A percentile compares a stretch with the other conserved stretches of the same genome.
Conservation (phyloP, 257 asterid genomes). For the Jacaranda copaia region DNA sequence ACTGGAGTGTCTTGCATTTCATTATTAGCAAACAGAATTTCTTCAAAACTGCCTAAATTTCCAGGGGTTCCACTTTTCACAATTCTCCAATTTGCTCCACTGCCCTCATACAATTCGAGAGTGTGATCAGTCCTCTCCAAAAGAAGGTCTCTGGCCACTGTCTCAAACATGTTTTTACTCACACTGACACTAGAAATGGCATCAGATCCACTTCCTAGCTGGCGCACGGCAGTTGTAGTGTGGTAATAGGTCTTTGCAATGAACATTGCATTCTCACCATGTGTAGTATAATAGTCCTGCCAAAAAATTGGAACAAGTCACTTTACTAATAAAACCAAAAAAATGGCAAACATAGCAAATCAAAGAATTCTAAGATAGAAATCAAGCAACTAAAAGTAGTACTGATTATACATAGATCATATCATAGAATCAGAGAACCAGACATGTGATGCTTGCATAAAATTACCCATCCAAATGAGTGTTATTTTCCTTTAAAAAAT, state of each 20-base stretch:
- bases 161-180: constrained; percentile 91
- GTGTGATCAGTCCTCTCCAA: constrained; percentile 93
- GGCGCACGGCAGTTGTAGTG: constrained; percentile 94
- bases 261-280: constrained; percentile 90
- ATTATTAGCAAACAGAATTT: constrained; percentile 86
- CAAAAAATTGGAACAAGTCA: constrained; percentile 5
- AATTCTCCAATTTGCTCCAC: constrained; percentile 83
- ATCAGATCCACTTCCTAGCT: constrained; percentile 79
- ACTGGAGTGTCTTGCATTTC: constrained; percentile 97
- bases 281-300: constrained; percentile 90
- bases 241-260: constrained; percentile 90
- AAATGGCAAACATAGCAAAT: background rate
- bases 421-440: background rate
- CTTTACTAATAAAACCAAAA: constrained; percentile 16
- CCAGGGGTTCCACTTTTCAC: constrained; percentile 93
- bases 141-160: constrained; percentile 80
- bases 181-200: constrained; percentile 88
- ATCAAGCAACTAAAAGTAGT: constrained; percentile 3
- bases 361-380: constrained; percentile 12
- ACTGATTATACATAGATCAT: background rate
- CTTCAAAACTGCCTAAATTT: constrained; percentile 89
- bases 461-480: constrained; percentile 11
- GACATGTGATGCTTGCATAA: constrained; percentile 12
- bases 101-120: constrained; percentile 86
- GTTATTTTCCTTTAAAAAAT: background rate